Evolutionary conservation across 345 rosid species (phyloP).

Genomic region (Orychophragmus violaceus): DNA sequence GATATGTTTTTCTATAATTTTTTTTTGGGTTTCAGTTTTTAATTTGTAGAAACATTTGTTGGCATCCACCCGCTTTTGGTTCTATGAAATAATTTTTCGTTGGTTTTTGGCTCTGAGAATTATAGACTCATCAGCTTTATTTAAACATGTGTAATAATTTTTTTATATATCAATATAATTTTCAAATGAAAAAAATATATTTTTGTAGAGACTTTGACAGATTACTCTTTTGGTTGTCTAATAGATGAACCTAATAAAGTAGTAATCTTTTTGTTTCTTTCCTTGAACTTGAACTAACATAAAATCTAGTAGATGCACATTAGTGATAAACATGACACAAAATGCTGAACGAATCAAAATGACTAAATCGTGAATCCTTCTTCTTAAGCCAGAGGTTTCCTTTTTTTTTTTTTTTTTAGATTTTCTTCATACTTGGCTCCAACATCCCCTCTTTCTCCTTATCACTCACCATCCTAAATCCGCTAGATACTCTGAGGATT

Average conservation of each 20-base stretch:
- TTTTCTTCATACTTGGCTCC: background rate
- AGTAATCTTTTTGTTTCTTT: background rate
- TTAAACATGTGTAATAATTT: too few relatives aligned
- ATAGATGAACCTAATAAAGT: background rate
- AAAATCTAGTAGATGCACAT: background rate
- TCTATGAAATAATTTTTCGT: too few relatives aligned
- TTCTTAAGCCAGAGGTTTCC: constrained; percentile 4
- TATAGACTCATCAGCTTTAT: too few relatives aligned
- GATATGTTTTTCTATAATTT: too few relatives aligned
- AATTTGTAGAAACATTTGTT: too few relatives aligned
- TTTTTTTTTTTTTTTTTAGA: background rate
- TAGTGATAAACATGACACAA: background rate
- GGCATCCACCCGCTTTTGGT: too few relatives aligned
- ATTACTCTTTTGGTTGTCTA: too few relatives aligned
- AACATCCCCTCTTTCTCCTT: background rate
- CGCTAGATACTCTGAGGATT: background rate
- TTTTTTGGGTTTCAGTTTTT: too few relatives aligned
- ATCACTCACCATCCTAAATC: constrained; percentile 15
- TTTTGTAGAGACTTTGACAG: too few relatives aligned
- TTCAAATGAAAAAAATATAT: too few relatives aligned
- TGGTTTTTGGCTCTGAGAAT: too few relatives aligned
- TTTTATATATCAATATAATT: too few relatives aligned
- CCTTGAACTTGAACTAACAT: background rate
- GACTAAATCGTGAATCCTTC: background rate
- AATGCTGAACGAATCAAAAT: background rate